Percentiles rank a stretch among this genome's conserved stretches.
Conservation (phyloP, 2,329 filamentous ascomycete species). For the Neurospora sp. region DNA sequence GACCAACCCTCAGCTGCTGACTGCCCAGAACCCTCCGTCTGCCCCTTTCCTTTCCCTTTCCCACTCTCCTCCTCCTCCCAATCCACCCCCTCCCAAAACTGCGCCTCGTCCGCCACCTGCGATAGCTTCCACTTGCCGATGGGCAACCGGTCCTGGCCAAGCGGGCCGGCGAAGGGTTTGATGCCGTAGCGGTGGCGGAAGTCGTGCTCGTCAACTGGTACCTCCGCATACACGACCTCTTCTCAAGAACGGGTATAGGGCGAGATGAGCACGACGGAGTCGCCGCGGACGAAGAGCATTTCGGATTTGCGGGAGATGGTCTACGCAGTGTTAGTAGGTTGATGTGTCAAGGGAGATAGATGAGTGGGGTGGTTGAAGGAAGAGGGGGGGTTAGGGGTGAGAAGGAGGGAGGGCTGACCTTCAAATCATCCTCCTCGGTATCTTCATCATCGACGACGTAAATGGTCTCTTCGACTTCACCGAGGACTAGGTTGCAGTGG, state of each 20-base stretch:
- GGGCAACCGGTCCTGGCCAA: background rate
- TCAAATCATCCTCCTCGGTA: constrained; percentile 57
- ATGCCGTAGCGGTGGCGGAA: background rate
- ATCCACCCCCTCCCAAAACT: background rate
- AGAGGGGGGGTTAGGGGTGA: background rate
- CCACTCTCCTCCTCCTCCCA: background rate
- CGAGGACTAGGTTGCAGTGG: constrained; percentile 93
- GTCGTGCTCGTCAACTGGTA: background rate
- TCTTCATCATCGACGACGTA: constrained; percentile 88
- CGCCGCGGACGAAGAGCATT: constrained; percentile 74
- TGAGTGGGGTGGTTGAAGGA: background rate
- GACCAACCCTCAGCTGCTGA: background rate
- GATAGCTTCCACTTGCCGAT: background rate
- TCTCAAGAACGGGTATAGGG: constrained; percentile 13
- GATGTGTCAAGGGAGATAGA: background rate
- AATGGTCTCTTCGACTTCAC: constrained; percentile 95
- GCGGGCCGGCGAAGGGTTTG: background rate
- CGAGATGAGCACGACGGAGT: constrained; percentile 23
- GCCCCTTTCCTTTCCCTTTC: background rate
- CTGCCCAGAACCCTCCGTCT: background rate
- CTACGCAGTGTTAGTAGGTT: constrained; percentile 30
- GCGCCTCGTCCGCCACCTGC: background rate
- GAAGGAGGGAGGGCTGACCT: constrained; percentile 38
- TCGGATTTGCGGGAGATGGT: constrained; percentile 95
- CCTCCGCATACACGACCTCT: background rate